Evolutionary conservation across 345 rosid genomes (phyloP).

Genomic region (Hevea brasiliensis): DNA sequence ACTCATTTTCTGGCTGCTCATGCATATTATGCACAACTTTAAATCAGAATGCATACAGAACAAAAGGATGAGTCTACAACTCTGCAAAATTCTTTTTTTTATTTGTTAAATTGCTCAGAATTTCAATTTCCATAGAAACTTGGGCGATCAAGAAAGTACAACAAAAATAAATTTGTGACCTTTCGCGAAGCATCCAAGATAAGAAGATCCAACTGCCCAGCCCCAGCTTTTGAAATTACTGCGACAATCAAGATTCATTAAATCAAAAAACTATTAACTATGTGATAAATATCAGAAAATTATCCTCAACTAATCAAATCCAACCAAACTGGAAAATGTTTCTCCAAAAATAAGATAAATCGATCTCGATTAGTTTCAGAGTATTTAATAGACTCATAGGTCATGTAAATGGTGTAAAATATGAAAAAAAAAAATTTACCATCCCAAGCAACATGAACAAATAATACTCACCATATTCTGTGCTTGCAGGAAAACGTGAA

Average conservation of each 20-base stretch:
- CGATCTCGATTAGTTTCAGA: background rate
- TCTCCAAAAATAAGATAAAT: background rate
- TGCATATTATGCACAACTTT: too few species aligned
- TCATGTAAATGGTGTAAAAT: background rate
- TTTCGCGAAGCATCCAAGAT: conserved; percentile 80
- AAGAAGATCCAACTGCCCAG: conserved; percentile 88
- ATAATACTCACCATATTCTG: conserved; percentile 67
- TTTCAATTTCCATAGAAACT: background rate
- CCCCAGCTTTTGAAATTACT: conserved; percentile 81
- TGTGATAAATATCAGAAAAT: background rate
- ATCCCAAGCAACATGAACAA: conserved; percentile 4
- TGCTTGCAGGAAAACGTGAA: conserved; percentile 71
- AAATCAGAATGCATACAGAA: too few species aligned
- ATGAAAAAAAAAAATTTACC: background rate
- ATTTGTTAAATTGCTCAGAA: background rate
- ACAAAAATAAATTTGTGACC: conserved; percentile 37
- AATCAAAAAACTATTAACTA: background rate
- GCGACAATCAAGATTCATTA: conserved; percentile 11
- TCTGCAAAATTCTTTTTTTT: too few species aligned
- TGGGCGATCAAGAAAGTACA: background rate
- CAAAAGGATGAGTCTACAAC: too few species aligned
- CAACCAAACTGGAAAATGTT: background rate
- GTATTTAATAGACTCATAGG: background rate
- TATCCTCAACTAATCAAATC: background rate
- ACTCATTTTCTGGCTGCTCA: too few species aligned